Evolutionary conservation across 2,329 filamentous ascomycete genomes (phyloP).

Genomic region (Metarhizium humberi): DNA sequence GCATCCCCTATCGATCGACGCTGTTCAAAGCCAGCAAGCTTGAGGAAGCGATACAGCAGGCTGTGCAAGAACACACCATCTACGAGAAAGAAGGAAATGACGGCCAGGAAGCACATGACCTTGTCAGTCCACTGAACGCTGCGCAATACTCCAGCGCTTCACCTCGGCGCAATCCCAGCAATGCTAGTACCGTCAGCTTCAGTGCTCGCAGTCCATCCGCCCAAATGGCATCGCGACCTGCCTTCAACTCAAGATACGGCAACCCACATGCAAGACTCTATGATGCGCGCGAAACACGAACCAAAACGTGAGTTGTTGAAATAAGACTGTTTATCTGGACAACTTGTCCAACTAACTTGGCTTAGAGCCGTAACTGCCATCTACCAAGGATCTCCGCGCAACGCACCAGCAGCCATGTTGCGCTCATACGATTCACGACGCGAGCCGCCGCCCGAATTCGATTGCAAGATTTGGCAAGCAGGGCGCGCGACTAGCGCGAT

Average conservation of each 20-base stretch:
- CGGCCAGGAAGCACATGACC: conserved; percentile 28
- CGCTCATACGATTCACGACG: conserved; percentile 93
- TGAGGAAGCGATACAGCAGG: conserved; percentile 86
- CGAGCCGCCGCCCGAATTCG: conserved; percentile 82
- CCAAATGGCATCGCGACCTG: conserved; percentile 41
- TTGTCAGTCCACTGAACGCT: conserved; percentile 31
- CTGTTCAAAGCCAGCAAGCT: conserved; percentile 95
- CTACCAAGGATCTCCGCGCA: conserved; percentile 70
- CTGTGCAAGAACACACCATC: conserved; percentile 76
- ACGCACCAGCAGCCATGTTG: conserved; percentile 61
- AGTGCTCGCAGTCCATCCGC: conserved; percentile 55
- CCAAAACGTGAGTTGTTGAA: conserved; percentile 65
- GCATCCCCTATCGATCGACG: conserved; percentile 88
- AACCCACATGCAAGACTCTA: conserved; percentile 84
- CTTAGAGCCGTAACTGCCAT: conserved; percentile 78
- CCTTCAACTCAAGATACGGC: conserved; percentile 53
- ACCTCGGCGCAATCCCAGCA: conserved; percentile 60
- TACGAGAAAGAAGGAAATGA: conserved; percentile 80
- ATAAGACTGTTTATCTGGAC: neutral
- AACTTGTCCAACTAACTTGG: neutral
- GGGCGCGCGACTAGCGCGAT: conserved; percentile 90
- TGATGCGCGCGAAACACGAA: conserved; percentile 74
- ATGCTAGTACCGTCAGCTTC: conserved; percentile 75
- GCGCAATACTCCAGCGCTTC: conserved; percentile 31
- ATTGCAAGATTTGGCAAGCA: conserved; percentile 95